Base-by-base conservation (phyloP, 306 rosid genomes). In the Citrullus amarus region DNA sequence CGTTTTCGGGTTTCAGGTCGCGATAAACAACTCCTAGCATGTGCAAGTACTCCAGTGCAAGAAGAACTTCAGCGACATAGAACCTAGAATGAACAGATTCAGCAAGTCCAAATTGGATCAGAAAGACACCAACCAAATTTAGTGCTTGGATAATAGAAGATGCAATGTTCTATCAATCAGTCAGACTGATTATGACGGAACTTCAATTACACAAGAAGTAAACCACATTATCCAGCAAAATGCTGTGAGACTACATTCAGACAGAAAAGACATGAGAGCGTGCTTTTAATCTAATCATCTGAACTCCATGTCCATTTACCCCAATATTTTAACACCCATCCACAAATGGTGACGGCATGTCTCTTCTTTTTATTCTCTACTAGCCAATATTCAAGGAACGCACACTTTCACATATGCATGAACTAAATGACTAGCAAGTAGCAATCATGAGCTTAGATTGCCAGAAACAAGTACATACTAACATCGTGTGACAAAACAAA, bases 11-110 rank as follows among this genome's bases (percentile, higher is more conserved):
- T 89, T 92, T 96, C 80, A 96, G 84, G 77, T 96, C 98, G 79
- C 98, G 96, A 84, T 96, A 96, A 46, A 96, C 91, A 70, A 96
- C 99, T 44, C 98, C 99, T 48, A 88, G 91, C 99, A 96, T 92
- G 85, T 96, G 99, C 74, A 96, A 85, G 82, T 96, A 96, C 88
- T 96, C 99, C 81, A 96, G 79, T 43, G 97, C 97, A 36, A 96
- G 97, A 60, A 96, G 98, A 75, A 92, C 93, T 80, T 96, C 99
- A 57, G 99, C 92, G 57, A 88, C 93, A 83, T 96, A 96, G 82
- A 96, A 96, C 88, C 99, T 96, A 91, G 43, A 79, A 55, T 9
- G 18, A 57, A 39, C 11, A 67, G 78, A 79, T 53, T 73, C 68
- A 55, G 71, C 61, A 22, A 79, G 79, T 83, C 44, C 28, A 79